Evolutionary conservation across 768 basidiomycete species (phyloP), one percentile per base, ranked within the genome.

Genomic region (Kwoniella sp.): DNA sequence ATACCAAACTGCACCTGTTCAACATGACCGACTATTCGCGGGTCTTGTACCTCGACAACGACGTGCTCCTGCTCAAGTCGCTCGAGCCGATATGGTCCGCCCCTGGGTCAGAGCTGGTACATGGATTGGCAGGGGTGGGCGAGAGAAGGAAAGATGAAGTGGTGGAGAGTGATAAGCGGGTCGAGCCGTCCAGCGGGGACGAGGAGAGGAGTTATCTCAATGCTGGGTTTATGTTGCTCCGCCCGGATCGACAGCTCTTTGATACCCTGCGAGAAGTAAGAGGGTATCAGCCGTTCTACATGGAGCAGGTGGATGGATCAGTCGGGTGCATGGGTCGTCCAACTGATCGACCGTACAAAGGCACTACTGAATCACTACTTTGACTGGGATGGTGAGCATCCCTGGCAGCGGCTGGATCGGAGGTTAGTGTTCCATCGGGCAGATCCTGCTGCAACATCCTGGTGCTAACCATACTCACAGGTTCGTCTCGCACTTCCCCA

Each of bases 201-300:
- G 26, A 65, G 62, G 67, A 59, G 59, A 44, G 58, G 56, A 40
- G 63, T 60, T 15, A 68, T 63, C 20, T 57, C 9, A 51, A 51
- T 46, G 56, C 56, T 15, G 56, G 56, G 11, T 57, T 57, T 17
- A 57, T 57, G 56, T 40, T 57, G 38, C 26, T 57, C 5, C 28
- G 40, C 15, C 56, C 56, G 9, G 36, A 28, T 19, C 12, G 20
- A n/a, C 17, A 39, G 22, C 39, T 36, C 14, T 57, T 51, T 29
- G 50, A 57, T 17, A 28, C 31, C 6, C 19, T 57, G 39, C n/a
- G 27, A 31, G 15, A 36, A 12, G 45, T 52, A 8, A 57, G 40
- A 33, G 56, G 45, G 15, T 57, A 46, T 31, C 44, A 57, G 22
- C 38, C 49, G 4, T 46, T 51, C 19, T 57, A 39, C 28, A 57